These are phyloP conservation scores for Pseudonitzschia pungens DNA, from an alignment of 108 stramenopile species.

Conservation along the genomic window DNA sequence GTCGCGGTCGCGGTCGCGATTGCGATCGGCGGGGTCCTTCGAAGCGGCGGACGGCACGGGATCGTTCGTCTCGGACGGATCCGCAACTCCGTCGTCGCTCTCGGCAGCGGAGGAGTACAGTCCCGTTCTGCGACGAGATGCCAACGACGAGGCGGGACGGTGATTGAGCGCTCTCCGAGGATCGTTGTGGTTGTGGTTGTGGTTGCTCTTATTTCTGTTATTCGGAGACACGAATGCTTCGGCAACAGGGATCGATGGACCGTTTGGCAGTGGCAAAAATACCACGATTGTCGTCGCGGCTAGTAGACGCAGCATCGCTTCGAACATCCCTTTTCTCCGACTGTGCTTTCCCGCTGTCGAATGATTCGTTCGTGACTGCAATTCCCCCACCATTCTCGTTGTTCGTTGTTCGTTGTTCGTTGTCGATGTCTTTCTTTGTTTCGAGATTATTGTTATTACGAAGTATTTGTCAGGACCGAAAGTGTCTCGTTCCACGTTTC, in stretches of 20 bases:
- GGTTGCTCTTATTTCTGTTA: neutral
- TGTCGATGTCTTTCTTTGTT: too few relatives aligned
- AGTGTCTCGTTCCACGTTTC: too few relatives aligned
- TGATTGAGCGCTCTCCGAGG: too few relatives aligned
- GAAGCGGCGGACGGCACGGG: neutral
- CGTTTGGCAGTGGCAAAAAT: neutral
- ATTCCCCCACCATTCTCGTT: too few relatives aligned
- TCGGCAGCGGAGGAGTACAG: neutral
- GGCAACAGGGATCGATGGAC: neutral
- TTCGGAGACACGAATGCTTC: neutral
- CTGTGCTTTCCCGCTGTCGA: too few relatives aligned
- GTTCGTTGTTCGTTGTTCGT: too few relatives aligned
- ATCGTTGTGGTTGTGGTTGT: neutral
- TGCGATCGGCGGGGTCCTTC: too few relatives aligned
- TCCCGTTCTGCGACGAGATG: neutral
- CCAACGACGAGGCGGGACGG: too few relatives aligned
- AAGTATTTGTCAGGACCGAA: too few relatives aligned
- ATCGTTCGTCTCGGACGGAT: neutral
- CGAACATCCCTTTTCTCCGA: neutral
- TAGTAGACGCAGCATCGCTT: neutral
- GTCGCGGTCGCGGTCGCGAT: too few relatives aligned
- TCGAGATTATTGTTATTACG: too few relatives aligned
- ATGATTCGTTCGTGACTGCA: too few relatives aligned
- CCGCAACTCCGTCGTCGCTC: neutral
- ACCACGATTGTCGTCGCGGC: neutral